Base-by-base conservation (phyloP, 1,284 basidiomycete genomes). In the Ustilago cynodontis region DNA sequence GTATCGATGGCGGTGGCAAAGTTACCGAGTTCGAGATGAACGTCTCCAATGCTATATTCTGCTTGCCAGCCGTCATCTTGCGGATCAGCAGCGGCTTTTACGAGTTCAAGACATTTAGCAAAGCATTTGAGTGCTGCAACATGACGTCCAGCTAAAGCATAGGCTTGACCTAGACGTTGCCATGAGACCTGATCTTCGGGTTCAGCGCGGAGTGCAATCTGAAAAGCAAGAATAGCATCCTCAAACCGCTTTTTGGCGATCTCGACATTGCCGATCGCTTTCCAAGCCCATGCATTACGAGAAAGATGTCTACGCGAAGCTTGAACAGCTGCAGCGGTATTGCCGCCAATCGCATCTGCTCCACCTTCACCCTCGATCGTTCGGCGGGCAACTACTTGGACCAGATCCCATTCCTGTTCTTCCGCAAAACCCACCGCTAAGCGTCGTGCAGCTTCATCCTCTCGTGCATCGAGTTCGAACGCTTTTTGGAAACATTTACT, bases 401-500 rank as follows among this genome's bases (percentile, higher is more conserved):
- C 96, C 7, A 97, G 89, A 77, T 95, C 93, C 97, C 97, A 99
- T 83, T 98, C 95, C 58, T 91, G 90, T 77, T 97, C 93, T 60
- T 95, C 91, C 0, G 96, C 94, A 86, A 97, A 98, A 0, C 93
- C 93, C 77, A 92, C 91, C 0, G 94, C 95, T 4, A 99, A 89
- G 67, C 91, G 88, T 55, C 90, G 89, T 0, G 95, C 97, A 1
- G 97, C 95, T 16, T 93, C 91, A 13, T 90, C 91, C 86, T 99
- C 93, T 14, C 92, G 90, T 1, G 95, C 90, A 86, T 98, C 95
- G 2, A 99, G 90, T 86, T 99, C 97, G 80, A 99, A 98, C 0
- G 97, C 97, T 82, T 97, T 98, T 82, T 99, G 95, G 87, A 98
- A 98, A 85, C 97, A 99, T 85, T 96, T 96, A 18, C 93, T 92